Evolutionary conservation across 257 asterid species (phyloP).

Genomic region (Nicotiana undulata): DNA sequence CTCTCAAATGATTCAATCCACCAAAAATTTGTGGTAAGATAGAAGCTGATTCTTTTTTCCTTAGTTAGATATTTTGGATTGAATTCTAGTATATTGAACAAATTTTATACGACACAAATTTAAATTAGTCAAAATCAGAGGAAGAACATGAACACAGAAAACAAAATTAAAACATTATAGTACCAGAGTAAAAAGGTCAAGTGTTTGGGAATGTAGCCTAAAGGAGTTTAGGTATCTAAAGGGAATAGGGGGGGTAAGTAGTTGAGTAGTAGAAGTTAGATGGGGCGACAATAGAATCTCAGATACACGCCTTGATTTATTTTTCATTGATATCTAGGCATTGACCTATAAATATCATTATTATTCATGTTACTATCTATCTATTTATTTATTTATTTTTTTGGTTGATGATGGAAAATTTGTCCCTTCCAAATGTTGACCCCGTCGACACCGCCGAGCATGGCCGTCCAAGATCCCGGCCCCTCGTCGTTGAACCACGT

Average conservation of each 20-base stretch:
- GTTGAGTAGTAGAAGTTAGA: not conserved
- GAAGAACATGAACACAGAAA: no score
- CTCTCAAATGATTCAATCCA: no score
- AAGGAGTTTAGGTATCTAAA: not conserved
- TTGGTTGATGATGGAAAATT: not conserved
- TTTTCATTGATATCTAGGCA: slow-evolving; percentile 6
- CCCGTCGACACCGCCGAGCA: slow-evolving; percentile 24
- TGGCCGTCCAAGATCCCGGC: slow-evolving; percentile 17
- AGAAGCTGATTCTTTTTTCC: no score
- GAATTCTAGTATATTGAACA: no score
- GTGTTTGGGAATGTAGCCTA: no score
- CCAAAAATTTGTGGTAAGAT: no score
- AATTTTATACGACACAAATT: no score
- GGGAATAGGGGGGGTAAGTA: not conserved
- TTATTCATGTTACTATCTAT: not conserved
- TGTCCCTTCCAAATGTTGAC: slow-evolving; percentile 14
- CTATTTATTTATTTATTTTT: not conserved
- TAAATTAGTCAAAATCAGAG: no score
- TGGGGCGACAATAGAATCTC: slow-evolving; percentile 15
- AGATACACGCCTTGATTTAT: slow-evolving; percentile 14
- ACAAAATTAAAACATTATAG: no score
- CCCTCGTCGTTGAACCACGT: slow-evolving; percentile 30
- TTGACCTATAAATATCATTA: slow-evolving; percentile 10
- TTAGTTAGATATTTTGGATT: no score
- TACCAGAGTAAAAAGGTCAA: no score